Conservation (phyloP, 2,329 filamentous ascomycete genomes). For the Uncinocarpus reesii region DNA sequence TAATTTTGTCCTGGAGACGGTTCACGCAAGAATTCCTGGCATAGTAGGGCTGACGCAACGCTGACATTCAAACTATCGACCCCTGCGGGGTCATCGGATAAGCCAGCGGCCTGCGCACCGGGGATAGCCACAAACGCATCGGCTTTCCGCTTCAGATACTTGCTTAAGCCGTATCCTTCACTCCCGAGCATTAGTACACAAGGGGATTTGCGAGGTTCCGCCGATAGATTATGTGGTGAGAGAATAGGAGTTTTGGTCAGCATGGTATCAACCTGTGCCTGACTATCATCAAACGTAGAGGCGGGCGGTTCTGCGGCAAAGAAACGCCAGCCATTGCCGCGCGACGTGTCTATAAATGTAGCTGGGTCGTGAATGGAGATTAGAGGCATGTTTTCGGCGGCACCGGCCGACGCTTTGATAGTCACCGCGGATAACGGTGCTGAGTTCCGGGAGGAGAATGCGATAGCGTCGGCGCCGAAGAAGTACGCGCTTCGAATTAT, state of each 20-base stretch:
- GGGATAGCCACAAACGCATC: constrained; percentile 56
- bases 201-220: constrained; percentile 48
- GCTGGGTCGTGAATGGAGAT: constrained; percentile 58
- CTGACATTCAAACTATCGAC: constrained; percentile 93
- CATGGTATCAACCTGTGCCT: constrained; percentile 18
- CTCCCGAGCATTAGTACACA: constrained; percentile 74
- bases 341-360: constrained; percentile 59
- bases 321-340: constrained; percentile 65
- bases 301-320: constrained; percentile 58
- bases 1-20: constrained; percentile 22
- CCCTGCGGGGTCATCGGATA: constrained; percentile 35
- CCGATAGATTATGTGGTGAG: constrained; percentile 13
- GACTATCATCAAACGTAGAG: too few species aligned
- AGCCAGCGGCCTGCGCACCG: constrained; percentile 35
- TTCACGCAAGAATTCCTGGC: constrained; percentile 32
- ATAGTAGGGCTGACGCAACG: constrained; percentile 68
- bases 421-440: constrained; percentile 66
- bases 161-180: constrained; percentile 65
- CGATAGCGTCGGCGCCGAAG: constrained; percentile 76
- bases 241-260: constrained; percentile 25
- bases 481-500: constrained; percentile 84
- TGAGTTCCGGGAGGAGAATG: constrained; percentile 62
- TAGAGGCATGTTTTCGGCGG: constrained; percentile 67
- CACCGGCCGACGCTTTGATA: constrained; percentile 80
- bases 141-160: constrained; percentile 53